Conservation (phyloP, 129 eudicot species). For the Flaveria bidentis region DNA sequence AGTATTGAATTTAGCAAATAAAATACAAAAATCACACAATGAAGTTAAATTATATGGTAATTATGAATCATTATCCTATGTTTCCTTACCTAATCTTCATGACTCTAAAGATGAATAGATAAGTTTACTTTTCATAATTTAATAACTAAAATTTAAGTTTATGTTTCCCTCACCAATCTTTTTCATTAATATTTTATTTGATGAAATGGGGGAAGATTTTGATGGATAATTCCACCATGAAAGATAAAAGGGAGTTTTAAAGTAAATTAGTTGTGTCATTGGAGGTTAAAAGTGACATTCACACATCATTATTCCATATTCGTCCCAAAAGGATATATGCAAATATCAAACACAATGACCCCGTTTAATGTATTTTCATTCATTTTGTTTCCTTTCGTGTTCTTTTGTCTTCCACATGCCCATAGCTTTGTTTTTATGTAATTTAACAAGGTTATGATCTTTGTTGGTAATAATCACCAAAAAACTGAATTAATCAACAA, state of each 20-base stretch:
- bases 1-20: background rate
- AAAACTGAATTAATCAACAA: too few relatives aligned
- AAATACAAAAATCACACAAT: background rate
- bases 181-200: conserved; percentile 1
- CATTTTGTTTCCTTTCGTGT: conserved; percentile 23
- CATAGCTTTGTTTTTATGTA: background rate
- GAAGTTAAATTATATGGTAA: conserved; percentile 32
- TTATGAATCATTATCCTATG: conserved; percentile 20
- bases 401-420: conserved; percentile 25
- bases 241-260: conserved; percentile 20
- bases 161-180: conserved; percentile 17
- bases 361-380: conserved; percentile 21
- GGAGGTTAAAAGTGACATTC: conserved; percentile 40
- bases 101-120: conserved; percentile 18
- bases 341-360: conserved; percentile 33
- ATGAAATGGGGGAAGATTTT: conserved; percentile 28
- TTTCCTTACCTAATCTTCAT: conserved; percentile 19
- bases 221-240: conserved; percentile 38
- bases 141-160: background rate
- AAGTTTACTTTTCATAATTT: background rate
- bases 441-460: background rate
- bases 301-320: conserved; percentile 45
- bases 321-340: conserved; percentile 23
- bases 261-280: conserved; percentile 34
- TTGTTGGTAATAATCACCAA: background rate